phyloP scores from a whole-genome alignment of 2,329 filamentous ascomycete species.

The Cercospora sp. region DNA sequence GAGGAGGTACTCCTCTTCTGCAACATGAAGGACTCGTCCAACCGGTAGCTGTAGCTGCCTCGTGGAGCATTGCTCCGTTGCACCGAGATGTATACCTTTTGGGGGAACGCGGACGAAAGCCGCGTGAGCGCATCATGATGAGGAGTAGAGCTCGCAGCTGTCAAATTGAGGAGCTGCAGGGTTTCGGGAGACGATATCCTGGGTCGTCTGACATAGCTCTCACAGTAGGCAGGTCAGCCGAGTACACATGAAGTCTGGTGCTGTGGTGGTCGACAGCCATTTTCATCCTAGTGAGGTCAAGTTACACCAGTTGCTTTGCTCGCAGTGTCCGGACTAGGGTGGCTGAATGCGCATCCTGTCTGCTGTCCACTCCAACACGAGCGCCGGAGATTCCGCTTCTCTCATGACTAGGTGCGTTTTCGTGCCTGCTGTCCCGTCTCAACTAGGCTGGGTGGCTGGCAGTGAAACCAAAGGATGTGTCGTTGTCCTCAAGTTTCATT shows the following conservation, averaged over 20 bases:
- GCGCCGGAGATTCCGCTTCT: neutral
- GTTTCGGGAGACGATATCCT: neutral
- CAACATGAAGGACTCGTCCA: neutral
- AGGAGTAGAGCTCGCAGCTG: slow-evolving; percentile 7
- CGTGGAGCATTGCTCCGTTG: slow-evolving; percentile 16
- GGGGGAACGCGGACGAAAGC: neutral
- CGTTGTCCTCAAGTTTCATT: neutral
- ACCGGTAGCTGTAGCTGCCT: neutral
- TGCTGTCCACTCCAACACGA: neutral
- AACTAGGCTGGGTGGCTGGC: neutral
- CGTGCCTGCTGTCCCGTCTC: neutral
- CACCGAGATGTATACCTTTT: slow-evolving; percentile 11
- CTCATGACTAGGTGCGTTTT: neutral
- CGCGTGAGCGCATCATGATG: neutral
- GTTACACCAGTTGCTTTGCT: neutral
- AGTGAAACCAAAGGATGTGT: neutral
- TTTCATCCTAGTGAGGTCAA: neutral
- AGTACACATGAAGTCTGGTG: neutral
- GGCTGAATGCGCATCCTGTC: neutral
- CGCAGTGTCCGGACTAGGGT: too few relatives aligned
- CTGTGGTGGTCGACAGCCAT: too few relatives aligned
- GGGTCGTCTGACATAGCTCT: neutral
- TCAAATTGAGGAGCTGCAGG: slow-evolving; percentile 6
- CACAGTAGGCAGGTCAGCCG: neutral
- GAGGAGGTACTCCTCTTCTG: slow-evolving; percentile 13